phyloP scores from a whole-genome alignment of 1,284 basidiomycete genomes.

The Dichomitus squalens region DNA sequence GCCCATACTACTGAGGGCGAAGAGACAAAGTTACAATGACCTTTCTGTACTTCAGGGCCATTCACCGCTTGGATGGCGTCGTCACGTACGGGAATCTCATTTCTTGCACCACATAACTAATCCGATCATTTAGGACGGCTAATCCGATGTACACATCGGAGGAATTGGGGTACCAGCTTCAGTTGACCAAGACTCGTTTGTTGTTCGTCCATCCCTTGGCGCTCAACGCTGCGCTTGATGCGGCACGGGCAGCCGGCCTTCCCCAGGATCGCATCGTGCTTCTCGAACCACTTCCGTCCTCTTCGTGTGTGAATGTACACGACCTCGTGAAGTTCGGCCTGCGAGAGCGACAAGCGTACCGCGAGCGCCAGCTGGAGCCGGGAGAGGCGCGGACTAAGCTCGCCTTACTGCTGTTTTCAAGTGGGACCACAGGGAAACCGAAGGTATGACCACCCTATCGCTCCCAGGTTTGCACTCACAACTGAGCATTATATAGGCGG shows the following conservation, averaged over 20 bases:
- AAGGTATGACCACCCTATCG: slow-evolving; percentile 39
- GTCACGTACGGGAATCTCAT: slow-evolving; percentile 48
- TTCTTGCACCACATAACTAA: neutral
- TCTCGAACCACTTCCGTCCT: slow-evolving; percentile 37
- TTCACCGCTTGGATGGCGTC: slow-evolving; percentile 67
- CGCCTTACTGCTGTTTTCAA: slow-evolving; percentile 75
- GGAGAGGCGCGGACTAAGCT: slow-evolving; percentile 64
- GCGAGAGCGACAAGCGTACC: slow-evolving; percentile 37
- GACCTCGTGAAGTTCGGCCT: slow-evolving; percentile 51
- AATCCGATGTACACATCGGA: slow-evolving; percentile 7
- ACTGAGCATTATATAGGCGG: slow-evolving; percentile 46
- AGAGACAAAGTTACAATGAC: neutral
- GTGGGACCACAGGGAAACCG: slow-evolving; percentile 79
- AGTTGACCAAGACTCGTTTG: slow-evolving; percentile 51
- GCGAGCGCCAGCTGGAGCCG: slow-evolving; percentile 47
- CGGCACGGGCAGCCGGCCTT: slow-evolving; percentile 47
- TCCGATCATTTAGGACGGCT: neutral
- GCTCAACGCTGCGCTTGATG: slow-evolving; percentile 50
- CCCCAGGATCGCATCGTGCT: slow-evolving; percentile 53
- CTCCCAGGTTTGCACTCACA: neutral
- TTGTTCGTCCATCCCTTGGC: slow-evolving; percentile 56
- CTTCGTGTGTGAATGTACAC: slow-evolving; percentile 17
- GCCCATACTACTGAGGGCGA: neutral
- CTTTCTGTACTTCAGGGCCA: slow-evolving; percentile 42
- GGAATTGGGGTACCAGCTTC: slow-evolving; percentile 49